phyloP scores from a whole-genome alignment of 345 rosid species.

The Salix koriyanagi region DNA sequence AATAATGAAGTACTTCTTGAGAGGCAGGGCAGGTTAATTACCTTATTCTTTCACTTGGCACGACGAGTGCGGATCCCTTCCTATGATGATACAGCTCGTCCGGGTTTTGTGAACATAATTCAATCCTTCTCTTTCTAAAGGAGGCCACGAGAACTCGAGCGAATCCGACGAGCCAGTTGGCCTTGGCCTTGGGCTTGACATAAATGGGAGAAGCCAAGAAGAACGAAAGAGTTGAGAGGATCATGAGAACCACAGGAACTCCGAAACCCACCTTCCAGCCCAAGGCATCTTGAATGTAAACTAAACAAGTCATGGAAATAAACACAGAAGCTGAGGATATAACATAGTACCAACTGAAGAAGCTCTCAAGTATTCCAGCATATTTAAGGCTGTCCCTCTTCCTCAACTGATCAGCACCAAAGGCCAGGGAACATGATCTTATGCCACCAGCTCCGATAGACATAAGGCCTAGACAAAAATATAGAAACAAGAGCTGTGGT shows the following conservation, averaged over 20 bases:
- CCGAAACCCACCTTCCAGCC: conserved; percentile 59
- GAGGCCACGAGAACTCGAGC: conserved; percentile 40
- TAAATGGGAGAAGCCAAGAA: conserved; percentile 40
- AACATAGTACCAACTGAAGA: conserved; percentile 45
- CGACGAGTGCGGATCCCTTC: conserved; percentile 18
- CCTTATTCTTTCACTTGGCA: conserved; percentile 42
- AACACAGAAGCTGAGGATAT: conserved; percentile 23
- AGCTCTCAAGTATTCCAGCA: conserved; percentile 32
- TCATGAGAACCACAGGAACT: conserved; percentile 35
- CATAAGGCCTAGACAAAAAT: conserved; percentile 44
- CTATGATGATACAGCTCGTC: conserved; percentile 7
- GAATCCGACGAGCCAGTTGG: conserved; percentile 36
- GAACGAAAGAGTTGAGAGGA: conserved; percentile 36
- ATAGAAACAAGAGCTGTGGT: conserved; percentile 45
- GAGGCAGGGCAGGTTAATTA: background rate
- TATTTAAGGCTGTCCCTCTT: conserved; percentile 45
- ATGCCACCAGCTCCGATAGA: conserved; percentile 63
- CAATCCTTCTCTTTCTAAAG: conserved; percentile 22
- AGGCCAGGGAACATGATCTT: conserved; percentile 61
- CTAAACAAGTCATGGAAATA: conserved; percentile 34
- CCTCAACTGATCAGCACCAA: conserved; percentile 64
- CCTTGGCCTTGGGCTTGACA: conserved; percentile 27
- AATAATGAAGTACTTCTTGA: no score
- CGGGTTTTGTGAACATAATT: conserved; percentile 12
- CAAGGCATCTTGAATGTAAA: conserved; percentile 39